phyloP scores from a whole-genome alignment of 257 asterid species.

The Paraleonurus japonicus region DNA sequence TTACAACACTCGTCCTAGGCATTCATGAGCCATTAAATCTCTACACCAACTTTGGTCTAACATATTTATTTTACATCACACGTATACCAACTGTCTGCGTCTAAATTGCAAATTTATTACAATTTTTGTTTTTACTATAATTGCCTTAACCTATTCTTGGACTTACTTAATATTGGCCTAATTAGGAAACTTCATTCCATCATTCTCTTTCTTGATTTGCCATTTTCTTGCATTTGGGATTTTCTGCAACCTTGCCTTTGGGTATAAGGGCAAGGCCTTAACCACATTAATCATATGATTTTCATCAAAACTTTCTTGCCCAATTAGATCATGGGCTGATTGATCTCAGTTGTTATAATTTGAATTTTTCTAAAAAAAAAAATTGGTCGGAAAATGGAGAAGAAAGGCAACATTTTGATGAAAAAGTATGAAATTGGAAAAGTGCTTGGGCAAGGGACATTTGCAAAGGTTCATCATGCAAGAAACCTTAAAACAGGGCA shows the following conservation, averaged over 20 bases:
- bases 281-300: background rate
- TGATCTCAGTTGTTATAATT: background rate
- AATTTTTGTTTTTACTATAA: conserved; percentile 12
- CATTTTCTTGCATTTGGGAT: conserved; percentile 13
- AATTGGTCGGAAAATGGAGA: too few species aligned
- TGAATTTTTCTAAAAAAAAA: too few species aligned
- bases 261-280: conserved; percentile 35
- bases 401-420: conserved; percentile 64
- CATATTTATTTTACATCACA: conserved; percentile 13
- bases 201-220: background rate
- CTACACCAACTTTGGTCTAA: conserved; percentile 4
- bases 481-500: conserved; percentile 52
- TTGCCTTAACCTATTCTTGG: conserved; percentile 14
- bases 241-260: conserved; percentile 42
- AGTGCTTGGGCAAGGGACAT: conserved; percentile 80
- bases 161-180: conserved; percentile 6
- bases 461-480: conserved; percentile 83
- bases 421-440: conserved; percentile 74
- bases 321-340: background rate
- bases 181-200: background rate
- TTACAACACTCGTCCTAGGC: background rate
- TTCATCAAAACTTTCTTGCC: background rate
- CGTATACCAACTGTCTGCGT: conserved; percentile 11
- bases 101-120: conserved; percentile 14
- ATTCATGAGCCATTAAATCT: background rate